These are phyloP conservation scores for Triticum dicoccoides DNA, from an alignment of 176 grass and related monocot genomes.

Conservation along the genomic window DNA sequence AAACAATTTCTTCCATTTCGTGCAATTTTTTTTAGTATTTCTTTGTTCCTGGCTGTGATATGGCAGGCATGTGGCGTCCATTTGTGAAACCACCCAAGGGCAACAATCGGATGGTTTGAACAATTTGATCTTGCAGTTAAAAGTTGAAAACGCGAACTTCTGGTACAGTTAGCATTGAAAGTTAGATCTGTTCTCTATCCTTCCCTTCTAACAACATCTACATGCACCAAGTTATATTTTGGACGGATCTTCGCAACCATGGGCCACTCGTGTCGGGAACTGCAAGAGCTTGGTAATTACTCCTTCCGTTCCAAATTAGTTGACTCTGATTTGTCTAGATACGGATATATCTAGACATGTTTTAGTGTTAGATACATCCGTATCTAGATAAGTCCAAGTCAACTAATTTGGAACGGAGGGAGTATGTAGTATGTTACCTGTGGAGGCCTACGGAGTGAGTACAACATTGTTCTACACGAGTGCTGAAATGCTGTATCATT, in stretches of 20 bases:
- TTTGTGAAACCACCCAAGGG: background rate
- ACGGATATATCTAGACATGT: no score
- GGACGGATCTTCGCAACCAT: background rate
- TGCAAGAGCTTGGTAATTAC: conserved; percentile 6
- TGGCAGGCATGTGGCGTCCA: background rate
- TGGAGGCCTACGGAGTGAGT: conserved; percentile 70
- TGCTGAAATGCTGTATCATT: conserved; percentile 62
- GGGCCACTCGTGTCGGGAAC: background rate
- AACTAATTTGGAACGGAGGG: no score
- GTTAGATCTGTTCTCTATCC: background rate
- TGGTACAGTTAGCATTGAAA: background rate
- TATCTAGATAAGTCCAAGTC: no score
- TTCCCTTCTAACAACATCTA: background rate
- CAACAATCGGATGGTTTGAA: background rate
- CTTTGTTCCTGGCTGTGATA: background rate
- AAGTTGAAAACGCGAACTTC: background rate
- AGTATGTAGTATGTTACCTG: conserved; percentile 45
- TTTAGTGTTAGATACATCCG: no score
- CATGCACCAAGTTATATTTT: background rate
- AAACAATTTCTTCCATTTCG: background rate
- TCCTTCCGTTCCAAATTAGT: no score
- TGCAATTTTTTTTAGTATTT: background rate
- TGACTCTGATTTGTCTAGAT: no score
- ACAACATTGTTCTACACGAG: conserved; percentile 84
- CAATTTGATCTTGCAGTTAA: background rate